These are phyloP conservation scores for Elsinoe batatas DNA, from an alignment of 2,329 filamentous ascomycete genomes.

Conservation along the genomic window DNA sequence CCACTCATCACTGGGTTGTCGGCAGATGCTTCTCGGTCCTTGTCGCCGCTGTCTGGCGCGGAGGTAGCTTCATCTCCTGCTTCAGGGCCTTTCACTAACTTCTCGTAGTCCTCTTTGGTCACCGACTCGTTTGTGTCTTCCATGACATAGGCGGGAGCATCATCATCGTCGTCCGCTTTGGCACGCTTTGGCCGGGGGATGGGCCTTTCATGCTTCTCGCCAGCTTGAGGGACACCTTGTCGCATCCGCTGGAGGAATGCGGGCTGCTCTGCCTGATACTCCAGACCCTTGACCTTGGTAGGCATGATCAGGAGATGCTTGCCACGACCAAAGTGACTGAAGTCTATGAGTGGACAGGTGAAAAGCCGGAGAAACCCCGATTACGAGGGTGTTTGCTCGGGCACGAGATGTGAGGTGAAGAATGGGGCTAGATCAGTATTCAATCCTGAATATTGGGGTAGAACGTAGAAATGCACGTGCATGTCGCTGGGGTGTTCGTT, in stretches of 20 bases:
- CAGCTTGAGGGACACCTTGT: slow-evolving; percentile 41
- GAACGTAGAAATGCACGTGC: no score
- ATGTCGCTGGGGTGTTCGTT: background rate
- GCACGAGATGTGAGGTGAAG: background rate
- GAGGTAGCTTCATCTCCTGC: background rate
- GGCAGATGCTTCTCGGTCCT: slow-evolving; percentile 14
- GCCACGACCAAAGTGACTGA: background rate
- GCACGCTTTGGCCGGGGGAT: slow-evolving; percentile 37
- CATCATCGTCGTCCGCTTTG: slow-evolving; percentile 57
- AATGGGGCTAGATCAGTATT: no score
- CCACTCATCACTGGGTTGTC: slow-evolving; percentile 20
- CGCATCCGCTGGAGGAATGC: slow-evolving; percentile 39
- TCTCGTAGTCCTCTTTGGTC: slow-evolving; percentile 42
- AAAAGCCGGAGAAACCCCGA: slow-evolving; percentile 1
- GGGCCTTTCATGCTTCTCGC: slow-evolving; percentile 36
- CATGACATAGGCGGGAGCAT: slow-evolving; percentile 65
- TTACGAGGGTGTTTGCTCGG: background rate
- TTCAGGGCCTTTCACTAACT: slow-evolving; percentile 17
- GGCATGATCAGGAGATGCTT: background rate
- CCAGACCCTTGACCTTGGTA: slow-evolving; percentile 55
- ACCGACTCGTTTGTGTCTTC: slow-evolving; percentile 57
- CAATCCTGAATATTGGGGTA: no score
- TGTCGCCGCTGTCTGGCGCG: slow-evolving; percentile 10
- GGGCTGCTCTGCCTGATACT: slow-evolving; percentile 49
- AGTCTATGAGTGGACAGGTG: slow-evolving; percentile 17